phyloP scores from a whole-genome alignment of 345 rosid species.

The Excoecaria agallocha region DNA sequence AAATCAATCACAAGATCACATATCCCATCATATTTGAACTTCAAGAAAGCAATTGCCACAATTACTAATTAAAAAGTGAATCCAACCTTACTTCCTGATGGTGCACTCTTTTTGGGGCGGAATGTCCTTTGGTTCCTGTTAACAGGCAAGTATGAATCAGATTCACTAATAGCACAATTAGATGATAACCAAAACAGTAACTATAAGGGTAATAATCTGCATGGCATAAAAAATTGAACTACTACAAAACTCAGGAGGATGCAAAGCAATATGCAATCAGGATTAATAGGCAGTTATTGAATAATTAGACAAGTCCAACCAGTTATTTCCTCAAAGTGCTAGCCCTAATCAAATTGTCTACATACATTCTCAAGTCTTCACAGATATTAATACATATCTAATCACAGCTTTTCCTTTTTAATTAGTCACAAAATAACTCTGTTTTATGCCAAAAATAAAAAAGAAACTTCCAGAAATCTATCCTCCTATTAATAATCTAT shows the following conservation, averaged over 20 bases:
- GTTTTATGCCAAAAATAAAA: not conserved
- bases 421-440: not conserved
- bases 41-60: not conserved
- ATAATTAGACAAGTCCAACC: conserved; percentile 1
- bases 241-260: not conserved
- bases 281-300: not conserved
- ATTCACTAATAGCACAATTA: conserved; percentile 6
- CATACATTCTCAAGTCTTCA: not conserved
- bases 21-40: not conserved
- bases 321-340: not conserved
- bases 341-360: not conserved
- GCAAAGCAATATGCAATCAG: conserved; percentile 1
- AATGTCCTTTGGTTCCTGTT: conserved; percentile 94
- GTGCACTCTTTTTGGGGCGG: conserved; percentile 97
- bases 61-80: not conserved
- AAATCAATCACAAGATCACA: not conserved
- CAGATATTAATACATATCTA: not conserved
- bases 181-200: not conserved
- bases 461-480: not conserved
- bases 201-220: conserved; percentile 1
- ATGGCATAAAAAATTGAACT: conserved; percentile 1
- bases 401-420: not conserved
- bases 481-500: not conserved
- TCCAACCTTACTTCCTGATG: conserved; percentile 97
- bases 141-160: conserved; percentile 16